A percentile compares a stretch with the other conserved stretches of the same genome.
These are phyloP conservation scores for Lactarius deliciosus DNA, from an alignment of 768 basidiomycete genomes.

Conservation along the genomic window DNA sequence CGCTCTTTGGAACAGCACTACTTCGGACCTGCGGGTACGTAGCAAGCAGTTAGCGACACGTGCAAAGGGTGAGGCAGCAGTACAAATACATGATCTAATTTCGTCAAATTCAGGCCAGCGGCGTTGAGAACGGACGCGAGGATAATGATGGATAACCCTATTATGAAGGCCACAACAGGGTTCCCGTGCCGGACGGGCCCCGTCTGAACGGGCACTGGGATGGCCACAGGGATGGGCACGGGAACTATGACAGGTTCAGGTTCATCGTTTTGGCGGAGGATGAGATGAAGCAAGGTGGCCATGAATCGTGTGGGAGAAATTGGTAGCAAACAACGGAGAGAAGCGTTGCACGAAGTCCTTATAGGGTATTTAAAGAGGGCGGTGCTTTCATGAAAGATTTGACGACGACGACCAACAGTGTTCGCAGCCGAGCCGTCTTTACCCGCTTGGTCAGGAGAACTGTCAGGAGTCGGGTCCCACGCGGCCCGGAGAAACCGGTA, in stretches of 20 bases:
- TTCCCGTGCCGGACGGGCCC: slow-evolving; percentile 42
- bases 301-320: slow-evolving; percentile 4
- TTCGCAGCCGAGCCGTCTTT: slow-evolving; percentile 2
- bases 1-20: slow-evolving; percentile 70
- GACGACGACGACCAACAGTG: background rate
- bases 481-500: background rate
- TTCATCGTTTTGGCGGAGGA: slow-evolving; percentile 20
- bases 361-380: background rate
- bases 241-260: slow-evolving; percentile 11
- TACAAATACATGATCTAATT: slow-evolving; percentile 72
- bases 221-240: background rate
- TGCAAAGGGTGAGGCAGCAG: background rate
- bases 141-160: slow-evolving; percentile 82
- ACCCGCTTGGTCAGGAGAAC: background rate
- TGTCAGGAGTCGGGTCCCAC: background rate
- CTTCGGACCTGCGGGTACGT: slow-evolving; percentile 57
- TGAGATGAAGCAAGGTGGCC: slow-evolving; percentile 8
- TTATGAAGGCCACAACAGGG: slow-evolving; percentile 72
- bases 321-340: background rate
- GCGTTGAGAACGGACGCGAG: slow-evolving; percentile 85
- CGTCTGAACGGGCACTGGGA: background rate
- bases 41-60: slow-evolving; percentile 4
- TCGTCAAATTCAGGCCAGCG: slow-evolving; percentile 92
- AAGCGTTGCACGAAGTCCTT: background rate
- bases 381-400: slow-evolving; percentile 12